Conservation (phyloP, 495 filamentous ascomycete genomes). For the Aspergillus cristatus region DNA sequence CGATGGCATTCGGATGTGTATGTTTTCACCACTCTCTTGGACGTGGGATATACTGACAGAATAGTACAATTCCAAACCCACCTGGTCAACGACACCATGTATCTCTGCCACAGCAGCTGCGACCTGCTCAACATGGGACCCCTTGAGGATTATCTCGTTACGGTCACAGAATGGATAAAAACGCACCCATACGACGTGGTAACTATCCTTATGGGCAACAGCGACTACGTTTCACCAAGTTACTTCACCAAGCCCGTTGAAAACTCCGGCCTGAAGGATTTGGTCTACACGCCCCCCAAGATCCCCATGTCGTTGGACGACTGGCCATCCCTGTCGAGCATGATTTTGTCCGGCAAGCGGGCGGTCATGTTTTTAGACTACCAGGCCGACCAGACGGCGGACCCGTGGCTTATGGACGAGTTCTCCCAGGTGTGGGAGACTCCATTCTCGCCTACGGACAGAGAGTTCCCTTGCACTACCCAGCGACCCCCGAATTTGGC, state of each 20-base stretch:
- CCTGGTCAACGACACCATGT: slow-evolving; percentile 48
- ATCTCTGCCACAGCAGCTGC: slow-evolving; percentile 70
- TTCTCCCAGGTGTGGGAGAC: slow-evolving; percentile 62
- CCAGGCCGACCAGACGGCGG: slow-evolving; percentile 64
- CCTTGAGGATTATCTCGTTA: slow-evolving; percentile 61
- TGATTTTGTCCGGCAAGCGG: slow-evolving; percentile 61
- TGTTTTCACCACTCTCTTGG: slow-evolving; percentile 9
- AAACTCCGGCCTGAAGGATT: slow-evolving; percentile 55
- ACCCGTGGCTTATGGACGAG: slow-evolving; percentile 60
- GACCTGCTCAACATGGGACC: slow-evolving; percentile 70
- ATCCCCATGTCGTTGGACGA: slow-evolving; percentile 60
- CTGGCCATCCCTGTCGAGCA: slow-evolving; percentile 75
- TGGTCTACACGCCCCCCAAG: slow-evolving; percentile 62
- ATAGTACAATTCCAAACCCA: slow-evolving; percentile 79
- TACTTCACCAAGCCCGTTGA: slow-evolving; percentile 55
- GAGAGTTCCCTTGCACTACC: slow-evolving; percentile 48
- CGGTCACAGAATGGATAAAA: slow-evolving; percentile 63
- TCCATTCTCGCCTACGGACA: slow-evolving; percentile 52
- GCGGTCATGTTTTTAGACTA: slow-evolving; percentile 71
- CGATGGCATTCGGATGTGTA: slow-evolving; percentile 78
- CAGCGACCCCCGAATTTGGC: slow-evolving; percentile 53
- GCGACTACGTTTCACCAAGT: slow-evolving; percentile 52
- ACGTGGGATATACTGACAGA: neutral
- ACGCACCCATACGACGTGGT: slow-evolving; percentile 80
- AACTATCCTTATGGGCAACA: slow-evolving; percentile 83